Evolutionary conservation across 164 flowering plant species (phyloP), one percentile per base, ranked within the genome.

Genomic region (Vitis amurensis): DNA sequence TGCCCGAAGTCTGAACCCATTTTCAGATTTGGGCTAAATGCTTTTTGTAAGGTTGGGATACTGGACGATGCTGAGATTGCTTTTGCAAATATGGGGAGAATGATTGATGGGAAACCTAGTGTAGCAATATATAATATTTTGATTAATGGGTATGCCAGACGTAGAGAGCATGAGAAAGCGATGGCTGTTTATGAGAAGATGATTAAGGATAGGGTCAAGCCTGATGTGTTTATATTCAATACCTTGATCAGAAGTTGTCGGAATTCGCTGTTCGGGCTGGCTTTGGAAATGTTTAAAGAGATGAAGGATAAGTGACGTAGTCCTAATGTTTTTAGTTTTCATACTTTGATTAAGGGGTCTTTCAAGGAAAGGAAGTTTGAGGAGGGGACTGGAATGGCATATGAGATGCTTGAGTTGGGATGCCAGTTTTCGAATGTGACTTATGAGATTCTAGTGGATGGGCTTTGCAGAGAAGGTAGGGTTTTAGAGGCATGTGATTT

Each of bases 301-400:
- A 92, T 94, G 97, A 89, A 77, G 74, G 78, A 50, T 27, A 83
- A 73, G 59, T 91, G 94, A 4, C 86, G 95, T 63, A 50, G 68
- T 30, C 99, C 99, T 0, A 86, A 94, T 85, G 98, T 92, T 75
- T 89, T 89, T 69, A 94, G 80, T 69, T 94, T 94, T 58, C 92
- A 94, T 70, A 94, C 98, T 66, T 68, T 94, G 81, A 88, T 94
- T 56, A 80, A 70, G 30, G 97, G 97, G 19, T 86, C 90, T 49
- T 85, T 91, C 29, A 78, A 84, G 69, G 85, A 81, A 68, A 78
- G 77, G 77, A 89, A 87, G 76, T 69, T 87, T 50, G 86, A 91
- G 48, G 87, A 89, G 63, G 97, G 89, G 15, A 77, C 92, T 50
- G 85, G 74, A 55, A 82, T 92, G 91, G 97, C 93, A 1, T 81